Evolutionary conservation across 768 basidiomycete species (phyloP), one percentile per base, ranked within the genome.

Genomic region (Tylopilus felleus): DNA sequence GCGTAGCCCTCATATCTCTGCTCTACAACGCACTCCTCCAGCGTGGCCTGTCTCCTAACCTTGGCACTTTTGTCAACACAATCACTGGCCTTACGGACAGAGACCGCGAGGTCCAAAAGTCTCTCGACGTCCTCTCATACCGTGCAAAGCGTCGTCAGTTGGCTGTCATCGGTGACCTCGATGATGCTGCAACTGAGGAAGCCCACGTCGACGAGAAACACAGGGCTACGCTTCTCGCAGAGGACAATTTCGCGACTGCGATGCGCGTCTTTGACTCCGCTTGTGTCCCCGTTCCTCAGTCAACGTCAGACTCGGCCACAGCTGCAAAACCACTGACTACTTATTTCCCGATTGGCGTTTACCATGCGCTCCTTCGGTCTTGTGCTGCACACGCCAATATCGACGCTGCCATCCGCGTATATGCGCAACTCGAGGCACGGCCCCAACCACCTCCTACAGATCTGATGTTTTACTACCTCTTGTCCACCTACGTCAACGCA

Each of bases 1-100:
- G 80, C 83, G 75, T 90, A 28, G 69, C 76, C 0, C 64, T 77
- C 39, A 70, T 92, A 35, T 67, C 88, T 49, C 80, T 84, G 46
- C 77, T 84, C 3, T 95, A 94, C 73, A 81, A 90, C 58, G 75
- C 82, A 45, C 82, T 95, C 77, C 71, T 93, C 52, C 71, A 76
- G 25, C 75, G 72, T 28, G 79, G 81, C 17, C 66, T 93, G 5
- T 62, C 79, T 0, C 92, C 94, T 9, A 85, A 85, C 47, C 52
- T 72, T 13, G 60, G 67, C 41, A 92, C 90, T 0, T 93, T 90
- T 67, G 64, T 74, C 27, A 66, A 70, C 33, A 74, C 93, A 42
- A 82, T 96, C 51, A 57, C 67, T 0, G 81, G 82, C 0, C 78
- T 94, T 52, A 80, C 81, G 5, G 71, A 77, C 25, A 84, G 93